phyloP scores from a whole-genome alignment of 2,329 filamentous ascomycete species.

The Lecanosticta acicola region DNA sequence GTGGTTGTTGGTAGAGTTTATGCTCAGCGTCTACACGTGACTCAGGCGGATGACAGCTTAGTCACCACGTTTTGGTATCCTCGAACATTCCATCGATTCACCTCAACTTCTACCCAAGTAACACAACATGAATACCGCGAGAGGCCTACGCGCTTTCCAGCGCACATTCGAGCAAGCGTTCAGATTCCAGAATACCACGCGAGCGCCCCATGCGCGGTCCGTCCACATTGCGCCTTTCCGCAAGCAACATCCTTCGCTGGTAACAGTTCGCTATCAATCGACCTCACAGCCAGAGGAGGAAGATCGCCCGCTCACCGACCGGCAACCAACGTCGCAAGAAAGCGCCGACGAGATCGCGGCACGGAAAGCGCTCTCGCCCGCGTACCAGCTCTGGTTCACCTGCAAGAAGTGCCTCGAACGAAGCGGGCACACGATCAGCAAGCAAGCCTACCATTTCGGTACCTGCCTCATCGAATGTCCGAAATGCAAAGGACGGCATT shows the following conservation, averaged over 20 bases:
- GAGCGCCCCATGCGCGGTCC: constrained; percentile 14
- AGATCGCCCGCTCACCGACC: constrained; percentile 28
- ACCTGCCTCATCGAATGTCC: constrained; percentile 87
- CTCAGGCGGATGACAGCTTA: too few relatives aligned
- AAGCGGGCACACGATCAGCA: constrained; percentile 79
- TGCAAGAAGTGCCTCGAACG: constrained; percentile 71
- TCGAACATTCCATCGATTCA: not conserved
- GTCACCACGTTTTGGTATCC: too few relatives aligned
- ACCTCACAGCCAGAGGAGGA: constrained; percentile 3
- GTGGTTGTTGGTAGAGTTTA: too few relatives aligned
- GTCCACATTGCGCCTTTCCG: constrained; percentile 8
- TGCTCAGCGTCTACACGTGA: too few relatives aligned
- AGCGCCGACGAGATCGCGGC: constrained; percentile 32
- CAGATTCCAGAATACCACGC: constrained; percentile 18
- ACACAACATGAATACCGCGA: constrained; percentile 5
- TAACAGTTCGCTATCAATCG: constrained; percentile 10
- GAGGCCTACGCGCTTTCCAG: constrained; percentile 33
- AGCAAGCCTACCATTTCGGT: constrained; percentile 91
- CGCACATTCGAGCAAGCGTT: constrained; percentile 30
- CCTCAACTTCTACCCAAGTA: not conserved
- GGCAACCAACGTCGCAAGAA: constrained; percentile 15
- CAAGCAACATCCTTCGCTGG: constrained; percentile 6
- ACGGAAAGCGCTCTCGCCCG: constrained; percentile 50
- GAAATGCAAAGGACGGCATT: constrained; percentile 74
- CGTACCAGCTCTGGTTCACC: constrained; percentile 87